phyloP scores from a whole-genome alignment of 192 early-diverging fungal species.

The Entomortierella beljakovae region DNA sequence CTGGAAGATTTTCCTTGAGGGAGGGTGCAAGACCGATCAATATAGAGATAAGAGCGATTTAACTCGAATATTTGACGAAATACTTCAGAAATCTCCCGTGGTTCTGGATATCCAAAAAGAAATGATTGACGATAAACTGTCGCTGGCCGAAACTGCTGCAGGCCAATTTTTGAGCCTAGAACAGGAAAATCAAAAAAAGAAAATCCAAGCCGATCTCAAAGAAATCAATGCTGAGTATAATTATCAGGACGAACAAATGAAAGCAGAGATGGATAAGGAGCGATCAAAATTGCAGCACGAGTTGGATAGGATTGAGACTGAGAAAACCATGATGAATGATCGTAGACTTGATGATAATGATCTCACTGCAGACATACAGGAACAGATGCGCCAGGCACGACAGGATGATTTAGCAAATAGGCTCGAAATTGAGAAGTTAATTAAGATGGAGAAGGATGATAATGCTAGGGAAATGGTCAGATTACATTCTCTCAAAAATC shows the following conservation, averaged over 20 bases:
- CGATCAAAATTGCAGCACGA: background rate
- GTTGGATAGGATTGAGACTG: background rate
- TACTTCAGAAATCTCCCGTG: background rate
- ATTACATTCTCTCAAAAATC: too few relatives aligned
- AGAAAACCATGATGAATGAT: background rate
- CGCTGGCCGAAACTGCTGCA: background rate
- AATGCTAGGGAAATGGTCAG: too few relatives aligned
- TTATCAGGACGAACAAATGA: background rate
- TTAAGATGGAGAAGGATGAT: too few relatives aligned
- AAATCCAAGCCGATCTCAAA: background rate
- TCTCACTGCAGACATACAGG: background rate
- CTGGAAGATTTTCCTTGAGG: background rate
- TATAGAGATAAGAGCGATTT: background rate
- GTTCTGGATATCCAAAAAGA: slow-evolving; percentile 4
- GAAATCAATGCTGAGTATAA: background rate
- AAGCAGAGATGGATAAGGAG: background rate
- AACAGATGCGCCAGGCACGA: background rate
- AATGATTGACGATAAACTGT: background rate
- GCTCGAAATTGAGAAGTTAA: too few relatives aligned
- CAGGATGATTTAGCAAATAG: too few relatives aligned
- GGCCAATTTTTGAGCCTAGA: background rate
- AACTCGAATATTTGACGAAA: background rate
- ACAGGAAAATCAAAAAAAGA: background rate
- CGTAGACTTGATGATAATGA: background rate
- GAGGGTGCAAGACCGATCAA: background rate